Conservation (phyloP, 345 rosid species). For the Carallia brachiata region DNA sequence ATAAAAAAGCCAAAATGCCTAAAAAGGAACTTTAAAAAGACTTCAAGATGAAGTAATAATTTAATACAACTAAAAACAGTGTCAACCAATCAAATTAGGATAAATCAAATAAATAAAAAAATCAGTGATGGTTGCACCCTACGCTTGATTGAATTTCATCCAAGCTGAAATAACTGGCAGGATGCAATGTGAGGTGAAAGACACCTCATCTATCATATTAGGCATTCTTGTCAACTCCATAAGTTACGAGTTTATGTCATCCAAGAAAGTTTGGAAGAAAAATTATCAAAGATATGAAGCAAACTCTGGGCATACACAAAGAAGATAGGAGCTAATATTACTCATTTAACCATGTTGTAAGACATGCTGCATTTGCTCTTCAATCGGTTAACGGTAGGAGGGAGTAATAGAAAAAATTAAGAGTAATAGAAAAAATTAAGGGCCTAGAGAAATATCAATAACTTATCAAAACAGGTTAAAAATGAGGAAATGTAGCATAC, state of each 20-base stretch:
- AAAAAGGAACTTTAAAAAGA: constrained; percentile 4
- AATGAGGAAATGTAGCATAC: constrained; percentile 38
- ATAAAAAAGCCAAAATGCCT: background rate
- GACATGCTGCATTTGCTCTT: background rate
- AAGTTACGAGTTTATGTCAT: constrained; percentile 15
- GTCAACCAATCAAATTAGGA: background rate
- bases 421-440: too few relatives aligned
- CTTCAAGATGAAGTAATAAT: constrained; percentile 9
- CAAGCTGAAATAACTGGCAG: constrained; percentile 17
- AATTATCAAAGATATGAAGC: background rate
- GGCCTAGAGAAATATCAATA: background rate
- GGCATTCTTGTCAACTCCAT: constrained; percentile 11
- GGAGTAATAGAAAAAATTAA: background rate
- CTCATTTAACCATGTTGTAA: background rate
- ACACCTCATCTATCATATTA: constrained; percentile 8
- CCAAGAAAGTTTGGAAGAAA: constrained; percentile 8
- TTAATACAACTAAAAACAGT: constrained; percentile 1
- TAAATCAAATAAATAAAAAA: background rate
- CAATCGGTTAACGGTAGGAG: background rate
- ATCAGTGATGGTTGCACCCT: background rate
- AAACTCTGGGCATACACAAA: background rate
- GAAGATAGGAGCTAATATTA: background rate
- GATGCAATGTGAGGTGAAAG: constrained; percentile 7
- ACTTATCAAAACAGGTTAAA: constrained; percentile 1
- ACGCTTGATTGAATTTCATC: background rate